Conservation (phyloP, 108 stramenopile genomes). For the Epithemia pelagica region DNA sequence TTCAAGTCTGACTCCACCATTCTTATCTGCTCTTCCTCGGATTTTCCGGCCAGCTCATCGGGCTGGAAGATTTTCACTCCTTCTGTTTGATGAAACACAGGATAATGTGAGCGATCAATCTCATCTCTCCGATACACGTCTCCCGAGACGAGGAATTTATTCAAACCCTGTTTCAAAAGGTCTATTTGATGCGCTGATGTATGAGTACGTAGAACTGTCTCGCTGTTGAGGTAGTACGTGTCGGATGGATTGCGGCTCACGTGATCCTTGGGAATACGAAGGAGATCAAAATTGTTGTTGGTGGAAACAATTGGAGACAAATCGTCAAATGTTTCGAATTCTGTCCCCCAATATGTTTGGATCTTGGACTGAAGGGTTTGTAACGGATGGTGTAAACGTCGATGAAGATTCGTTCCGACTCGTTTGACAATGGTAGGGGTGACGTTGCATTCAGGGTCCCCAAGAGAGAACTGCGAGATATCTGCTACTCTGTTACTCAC, state of each 20-base stretch:
- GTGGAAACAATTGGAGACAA: conserved; percentile 55
- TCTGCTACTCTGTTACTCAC: no score
- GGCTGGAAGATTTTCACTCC: conserved; percentile 80
- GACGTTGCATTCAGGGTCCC: conserved; percentile 68
- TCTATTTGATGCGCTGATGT: conserved; percentile 90
- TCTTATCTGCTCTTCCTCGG: conserved; percentile 9
- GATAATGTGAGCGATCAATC: conserved; percentile 96
- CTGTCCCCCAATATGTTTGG: conserved; percentile 50
- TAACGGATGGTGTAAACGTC: conserved; percentile 74
- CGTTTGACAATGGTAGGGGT: conserved; percentile 69
- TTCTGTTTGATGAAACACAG: conserved; percentile 99
- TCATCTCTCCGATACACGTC: conserved; percentile 98
- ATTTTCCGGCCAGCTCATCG: conserved; percentile 15
- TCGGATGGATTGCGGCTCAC: conserved; percentile 76
- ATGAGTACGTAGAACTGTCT: conserved; percentile 84
- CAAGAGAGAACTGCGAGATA: neutral
- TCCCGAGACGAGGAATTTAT: conserved; percentile 82
- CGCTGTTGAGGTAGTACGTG: conserved; percentile 87
- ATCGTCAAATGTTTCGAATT: conserved; percentile 30
- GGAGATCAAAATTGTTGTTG: conserved; percentile 50
- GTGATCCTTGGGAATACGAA: conserved; percentile 82
- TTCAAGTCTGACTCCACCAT: conserved; percentile 64
- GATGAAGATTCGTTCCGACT: conserved; percentile 70
- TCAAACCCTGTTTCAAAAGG: conserved; percentile 49
- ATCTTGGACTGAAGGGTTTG: conserved; percentile 81